Base-by-base conservation (phyloP, 768 basidiomycete species). In the Leccinum subtestaceum region DNA sequence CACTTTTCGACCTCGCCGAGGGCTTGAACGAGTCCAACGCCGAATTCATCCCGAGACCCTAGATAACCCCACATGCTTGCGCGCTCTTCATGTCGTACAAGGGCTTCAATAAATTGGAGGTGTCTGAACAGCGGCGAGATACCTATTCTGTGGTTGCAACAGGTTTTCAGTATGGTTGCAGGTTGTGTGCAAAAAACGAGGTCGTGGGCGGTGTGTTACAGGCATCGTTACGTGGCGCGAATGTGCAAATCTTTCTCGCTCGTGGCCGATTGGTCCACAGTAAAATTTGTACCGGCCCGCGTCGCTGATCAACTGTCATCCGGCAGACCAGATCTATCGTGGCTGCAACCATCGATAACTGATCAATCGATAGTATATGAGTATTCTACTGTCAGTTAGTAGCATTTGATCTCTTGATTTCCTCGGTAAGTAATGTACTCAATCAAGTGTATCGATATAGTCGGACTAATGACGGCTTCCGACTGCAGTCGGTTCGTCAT, bases 331-430 rank as follows among this genome's bases (percentile, higher is more conserved):
- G 27, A 53, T 32, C 31, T 21, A 58, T 55, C 63, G 15, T 67
- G 57, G 57, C 57, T 27, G 38, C 38, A 38, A 58, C 59, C 67
- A 65, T 67, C 67, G 66, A 67, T 68, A 55, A 67, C 46, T 40
- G 38, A 6, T 17, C 32, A 12, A 27, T 12, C 34, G 13, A 13
- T 17, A 31, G 45, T 48, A 5, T 40, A 40, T n/a, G 11, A 7
- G 17, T 34, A 17, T 40, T 8, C 32, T 34, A 34, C 12, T 27
- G 23, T 23, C 23, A 43, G 43, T 11, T 32, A 32, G 31, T 32
- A 12, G 34, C 34, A 29, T 9, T 29, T 29, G 29, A 29, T 29
- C 27, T 27, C 27, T 27, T 27, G 25, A 25, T 25, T 4, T 25
- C 25, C 1, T 27, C 27, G 27, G 27, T 27, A 27, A 27, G 27